These are phyloP conservation scores for Botryotinia convoluta DNA, from an alignment of 2,329 filamentous ascomycete species.

Conservation along the genomic window DNA sequence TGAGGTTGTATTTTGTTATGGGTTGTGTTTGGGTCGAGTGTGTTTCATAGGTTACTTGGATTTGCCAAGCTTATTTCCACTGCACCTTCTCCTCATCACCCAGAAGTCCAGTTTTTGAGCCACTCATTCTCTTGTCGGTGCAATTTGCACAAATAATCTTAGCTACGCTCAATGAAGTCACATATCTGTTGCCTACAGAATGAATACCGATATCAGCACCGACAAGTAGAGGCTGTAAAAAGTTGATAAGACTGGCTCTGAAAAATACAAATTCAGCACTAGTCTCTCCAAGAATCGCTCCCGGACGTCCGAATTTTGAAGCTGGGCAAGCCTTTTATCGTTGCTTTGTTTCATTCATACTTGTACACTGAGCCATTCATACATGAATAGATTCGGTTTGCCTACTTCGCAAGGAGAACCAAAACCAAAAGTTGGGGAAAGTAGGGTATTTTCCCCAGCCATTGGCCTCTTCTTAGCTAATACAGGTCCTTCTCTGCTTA, in stretches of 20 bases:
- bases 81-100: not conserved
- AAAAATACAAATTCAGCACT: not conserved
- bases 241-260: not conserved
- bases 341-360: not conserved
- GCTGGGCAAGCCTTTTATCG: too few relatives aligned
- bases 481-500: not conserved
- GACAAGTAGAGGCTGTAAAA: not conserved
- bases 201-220: too few relatives aligned
- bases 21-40: not conserved
- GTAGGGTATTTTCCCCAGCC: too few relatives aligned
- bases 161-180: not conserved
- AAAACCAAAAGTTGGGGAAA: not conserved
- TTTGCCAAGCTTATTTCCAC: not conserved
- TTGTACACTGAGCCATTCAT: not conserved
- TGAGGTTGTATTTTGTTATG: not conserved
- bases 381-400: not conserved
- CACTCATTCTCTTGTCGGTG: not conserved
- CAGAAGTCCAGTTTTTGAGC: not conserved
- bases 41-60: not conserved
- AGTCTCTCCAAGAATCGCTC: not conserved
- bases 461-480: not conserved
- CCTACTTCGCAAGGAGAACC: not conserved
- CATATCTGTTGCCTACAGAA: not conserved
- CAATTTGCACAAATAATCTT: not conserved
- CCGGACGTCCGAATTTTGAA: not conserved